Percentiles rank a stretch among this genome's conserved stretches.
Evolutionary conservation across 1,284 basidiomycete species (phyloP).

Genomic region (Schizophyllum amplum): DNA sequence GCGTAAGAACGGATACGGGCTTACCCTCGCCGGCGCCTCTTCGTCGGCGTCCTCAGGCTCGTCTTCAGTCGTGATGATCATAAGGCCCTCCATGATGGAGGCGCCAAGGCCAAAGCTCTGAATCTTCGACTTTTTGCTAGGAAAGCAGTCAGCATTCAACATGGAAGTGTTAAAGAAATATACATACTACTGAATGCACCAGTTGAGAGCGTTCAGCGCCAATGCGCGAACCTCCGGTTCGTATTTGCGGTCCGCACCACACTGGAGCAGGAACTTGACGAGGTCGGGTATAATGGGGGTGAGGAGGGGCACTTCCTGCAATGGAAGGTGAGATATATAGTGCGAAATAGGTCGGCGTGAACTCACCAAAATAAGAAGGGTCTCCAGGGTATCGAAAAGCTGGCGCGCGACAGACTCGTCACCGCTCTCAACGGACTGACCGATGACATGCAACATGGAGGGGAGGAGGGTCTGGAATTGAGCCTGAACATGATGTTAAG

Average conservation of each 20-base stretch:
- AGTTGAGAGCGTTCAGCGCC: slow-evolving; percentile 90
- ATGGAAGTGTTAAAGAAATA: background rate
- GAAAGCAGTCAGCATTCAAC: slow-evolving; percentile 4
- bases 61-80: slow-evolving; percentile 92
- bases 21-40: slow-evolving; percentile 83
- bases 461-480: slow-evolving; percentile 84
- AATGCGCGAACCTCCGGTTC: slow-evolving; percentile 85
- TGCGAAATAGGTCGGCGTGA: no score
- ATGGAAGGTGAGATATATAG: no score
- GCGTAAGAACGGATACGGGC: slow-evolving; percentile 19
- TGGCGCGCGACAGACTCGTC: slow-evolving; percentile 84
- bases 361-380: slow-evolving; percentile 81
- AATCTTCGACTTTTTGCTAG: slow-evolving; percentile 95
- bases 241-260: slow-evolving; percentile 75
- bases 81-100: slow-evolving; percentile 84
- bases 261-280: slow-evolving; percentile 83
- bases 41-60: slow-evolving; percentile 77
- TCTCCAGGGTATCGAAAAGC: slow-evolving; percentile 94
- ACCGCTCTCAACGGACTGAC: slow-evolving; percentile 75
- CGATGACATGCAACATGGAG: slow-evolving; percentile 85
- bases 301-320: slow-evolving; percentile 88
- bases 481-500: no score
- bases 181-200: slow-evolving; percentile 86
- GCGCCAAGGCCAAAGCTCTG: slow-evolving; percentile 83
- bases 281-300: slow-evolving; percentile 86